These are phyloP conservation scores for Aspergillus sp. DNA, from an alignment of 2,329 filamentous ascomycete genomes.

Conservation along the genomic window DNA sequence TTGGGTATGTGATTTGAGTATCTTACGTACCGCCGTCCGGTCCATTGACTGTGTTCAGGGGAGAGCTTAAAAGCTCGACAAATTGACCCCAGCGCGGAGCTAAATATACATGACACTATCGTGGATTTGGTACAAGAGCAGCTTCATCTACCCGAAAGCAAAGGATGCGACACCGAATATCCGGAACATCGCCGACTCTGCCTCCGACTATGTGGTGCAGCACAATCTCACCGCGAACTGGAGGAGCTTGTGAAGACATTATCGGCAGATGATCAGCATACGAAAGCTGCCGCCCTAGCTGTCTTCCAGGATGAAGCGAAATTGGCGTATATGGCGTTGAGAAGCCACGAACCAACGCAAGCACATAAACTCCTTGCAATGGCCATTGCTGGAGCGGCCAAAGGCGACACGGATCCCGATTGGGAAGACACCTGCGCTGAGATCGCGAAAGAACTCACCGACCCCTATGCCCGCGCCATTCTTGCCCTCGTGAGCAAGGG, in stretches of 20 bases:
- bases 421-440: constrained; percentile 61
- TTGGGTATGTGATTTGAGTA: constrained; percentile 39
- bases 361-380: constrained; percentile 57
- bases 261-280: constrained; percentile 53
- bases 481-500: constrained; percentile 59
- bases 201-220: constrained; percentile 58
- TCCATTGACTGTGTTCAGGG: constrained; percentile 20
- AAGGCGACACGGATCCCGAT: constrained; percentile 50
- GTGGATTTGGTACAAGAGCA: constrained; percentile 47
- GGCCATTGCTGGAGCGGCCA: constrained; percentile 47
- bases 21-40: neutral
- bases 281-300: constrained; percentile 62
- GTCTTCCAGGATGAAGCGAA: constrained; percentile 60
- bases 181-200: constrained; percentile 59
- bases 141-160: constrained; percentile 51
- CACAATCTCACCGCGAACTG: constrained; percentile 51
- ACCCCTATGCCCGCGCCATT: constrained; percentile 61
- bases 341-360: constrained; percentile 51
- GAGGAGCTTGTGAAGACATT: constrained; percentile 50
- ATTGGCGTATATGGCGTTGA: constrained; percentile 56
- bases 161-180: constrained; percentile 51
- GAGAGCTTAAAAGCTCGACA: constrained; percentile 31
- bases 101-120: constrained; percentile 41
- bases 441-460: constrained; percentile 60
- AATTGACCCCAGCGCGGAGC: constrained; percentile 22